Conservation (phyloP, 1,284 basidiomycete genomes). For the Coniferiporia weirii region DNA sequence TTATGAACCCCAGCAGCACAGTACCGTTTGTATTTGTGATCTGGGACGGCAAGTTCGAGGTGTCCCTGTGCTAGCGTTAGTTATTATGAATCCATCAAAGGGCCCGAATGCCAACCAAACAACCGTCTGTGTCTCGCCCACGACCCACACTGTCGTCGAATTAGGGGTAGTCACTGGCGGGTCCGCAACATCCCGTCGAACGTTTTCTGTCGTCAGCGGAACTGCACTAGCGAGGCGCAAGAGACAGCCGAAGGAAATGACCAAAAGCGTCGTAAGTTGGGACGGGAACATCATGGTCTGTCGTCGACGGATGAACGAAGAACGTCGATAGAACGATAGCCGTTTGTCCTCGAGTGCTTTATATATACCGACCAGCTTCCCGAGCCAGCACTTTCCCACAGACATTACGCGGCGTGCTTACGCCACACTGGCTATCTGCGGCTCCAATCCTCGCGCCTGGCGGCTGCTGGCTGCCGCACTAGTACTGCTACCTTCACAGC, state of each 20-base stretch:
- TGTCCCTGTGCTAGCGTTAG: slow-evolving; percentile 10
- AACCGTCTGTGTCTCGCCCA: slow-evolving; percentile 15
- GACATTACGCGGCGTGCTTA: not conserved
- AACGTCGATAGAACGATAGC: slow-evolving; percentile 2
- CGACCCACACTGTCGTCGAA: slow-evolving; percentile 14
- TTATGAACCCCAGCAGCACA: slow-evolving; percentile 17
- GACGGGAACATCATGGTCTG: not conserved
- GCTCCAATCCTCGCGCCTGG: no score
- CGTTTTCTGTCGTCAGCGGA: not conserved
- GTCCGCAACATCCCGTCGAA: slow-evolving; percentile 14
- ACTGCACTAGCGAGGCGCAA: slow-evolving; percentile 1
- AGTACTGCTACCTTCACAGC: not conserved
- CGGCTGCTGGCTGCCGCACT: not conserved
- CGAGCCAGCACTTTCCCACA: not conserved
- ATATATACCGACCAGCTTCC: slow-evolving; percentile 1
- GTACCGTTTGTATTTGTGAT: slow-evolving; percentile 15
- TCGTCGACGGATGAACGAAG: slow-evolving; percentile 2
- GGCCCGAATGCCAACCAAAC: slow-evolving; percentile 9
- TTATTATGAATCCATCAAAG: not conserved
- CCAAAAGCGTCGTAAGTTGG: slow-evolving; percentile 2
- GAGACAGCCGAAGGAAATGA: not conserved
- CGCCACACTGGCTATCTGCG: no score
- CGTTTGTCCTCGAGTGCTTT: not conserved
- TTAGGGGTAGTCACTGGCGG: slow-evolving; percentile 18
- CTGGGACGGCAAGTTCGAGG: slow-evolving; percentile 10